Conservation (phyloP, 2,329 filamentous ascomycete species). For the Aureobasidium melanogenum region DNA sequence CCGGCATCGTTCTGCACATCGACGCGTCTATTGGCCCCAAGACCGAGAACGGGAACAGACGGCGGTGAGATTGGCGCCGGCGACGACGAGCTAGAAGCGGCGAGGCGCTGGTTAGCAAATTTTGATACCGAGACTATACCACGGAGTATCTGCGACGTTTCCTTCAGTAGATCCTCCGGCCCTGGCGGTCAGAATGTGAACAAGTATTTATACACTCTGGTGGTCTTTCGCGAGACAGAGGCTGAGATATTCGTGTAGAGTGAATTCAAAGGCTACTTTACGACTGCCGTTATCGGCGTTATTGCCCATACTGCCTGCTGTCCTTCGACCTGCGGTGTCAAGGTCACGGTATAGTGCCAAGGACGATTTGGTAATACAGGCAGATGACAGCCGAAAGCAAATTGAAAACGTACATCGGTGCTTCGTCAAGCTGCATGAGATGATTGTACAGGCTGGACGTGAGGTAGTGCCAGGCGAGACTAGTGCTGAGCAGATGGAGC, state of each 20-base stretch:
- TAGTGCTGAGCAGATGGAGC: slow-evolving; percentile 44
- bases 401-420: slow-evolving; percentile 51
- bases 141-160: slow-evolving; percentile 47
- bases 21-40: background rate
- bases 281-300: slow-evolving; percentile 25
- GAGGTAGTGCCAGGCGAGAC: slow-evolving; percentile 52
- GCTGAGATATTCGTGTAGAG: background rate
- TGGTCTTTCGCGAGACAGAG: background rate
- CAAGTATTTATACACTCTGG: slow-evolving; percentile 41
- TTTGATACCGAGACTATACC: slow-evolving; percentile 48
- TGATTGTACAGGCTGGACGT: slow-evolving; percentile 44
- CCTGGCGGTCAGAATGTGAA: slow-evolving; percentile 62
- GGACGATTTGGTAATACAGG: slow-evolving; percentile 50
- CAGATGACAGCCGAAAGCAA: slow-evolving; percentile 55
- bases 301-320: slow-evolving; percentile 43
- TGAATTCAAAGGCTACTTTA: slow-evolving; percentile 2
- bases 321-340: slow-evolving; percentile 38
- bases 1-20: background rate
- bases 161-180: slow-evolving; percentile 55
- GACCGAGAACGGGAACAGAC: background rate
- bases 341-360: slow-evolving; percentile 38
- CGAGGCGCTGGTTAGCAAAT: slow-evolving; percentile 42
- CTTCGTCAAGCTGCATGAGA: slow-evolving; percentile 47
- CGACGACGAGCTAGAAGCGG: slow-evolving; percentile 15
- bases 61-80: background rate